Percentiles rank a stretch among this genome's conserved stretches.
These are phyloP conservation scores for Butyriboletus loyo DNA, from an alignment of 768 basidiomycete genomes.

Conservation along the genomic window DNA sequence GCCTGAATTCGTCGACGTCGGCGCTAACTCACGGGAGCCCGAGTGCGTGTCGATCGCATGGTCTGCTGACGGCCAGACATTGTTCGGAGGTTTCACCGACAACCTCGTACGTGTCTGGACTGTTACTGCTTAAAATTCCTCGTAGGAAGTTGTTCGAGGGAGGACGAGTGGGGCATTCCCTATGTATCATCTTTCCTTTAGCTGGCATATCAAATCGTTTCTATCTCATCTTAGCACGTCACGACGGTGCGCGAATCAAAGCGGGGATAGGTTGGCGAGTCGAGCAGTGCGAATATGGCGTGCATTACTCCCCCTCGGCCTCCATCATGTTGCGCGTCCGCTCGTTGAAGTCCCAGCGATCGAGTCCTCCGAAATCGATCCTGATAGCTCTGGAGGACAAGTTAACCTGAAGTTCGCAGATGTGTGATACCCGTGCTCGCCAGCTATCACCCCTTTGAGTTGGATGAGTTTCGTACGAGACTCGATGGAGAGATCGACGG, in stretches of 20 bases:
- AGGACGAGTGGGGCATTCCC: conserved; percentile 12
- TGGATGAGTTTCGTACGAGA: conserved; percentile 2
- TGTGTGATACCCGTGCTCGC: conserved; percentile 67
- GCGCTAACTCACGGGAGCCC: conserved; percentile 69
- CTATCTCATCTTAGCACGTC: conserved; percentile 9
- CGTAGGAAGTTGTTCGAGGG: conserved; percentile 17
- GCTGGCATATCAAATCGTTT: conserved; percentile 21
- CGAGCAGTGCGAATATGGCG: neutral
- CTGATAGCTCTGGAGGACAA: conserved; percentile 57
- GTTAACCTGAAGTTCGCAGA: conserved; percentile 71
- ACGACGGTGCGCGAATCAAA: neutral
- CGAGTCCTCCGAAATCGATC: conserved; percentile 74
- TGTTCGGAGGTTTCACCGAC: conserved; percentile 97
- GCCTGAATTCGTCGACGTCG: conserved; percentile 83
- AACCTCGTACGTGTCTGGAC: conserved; percentile 92
- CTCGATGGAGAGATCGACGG: neutral
- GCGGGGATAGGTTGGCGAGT: neutral
- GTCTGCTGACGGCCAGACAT: conserved; percentile 96
- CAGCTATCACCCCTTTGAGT: conserved; percentile 71
- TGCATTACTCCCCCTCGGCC: conserved; percentile 29
- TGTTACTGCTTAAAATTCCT: conserved; percentile 51
- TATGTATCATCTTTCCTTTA: conserved; percentile 26
- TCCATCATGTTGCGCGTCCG: conserved; percentile 63
- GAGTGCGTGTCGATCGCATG: conserved; percentile 97
- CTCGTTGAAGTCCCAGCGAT: conserved; percentile 68